Conservation (phyloP, 2,329 filamentous ascomycete species). For the Diplodia mutila region DNA sequence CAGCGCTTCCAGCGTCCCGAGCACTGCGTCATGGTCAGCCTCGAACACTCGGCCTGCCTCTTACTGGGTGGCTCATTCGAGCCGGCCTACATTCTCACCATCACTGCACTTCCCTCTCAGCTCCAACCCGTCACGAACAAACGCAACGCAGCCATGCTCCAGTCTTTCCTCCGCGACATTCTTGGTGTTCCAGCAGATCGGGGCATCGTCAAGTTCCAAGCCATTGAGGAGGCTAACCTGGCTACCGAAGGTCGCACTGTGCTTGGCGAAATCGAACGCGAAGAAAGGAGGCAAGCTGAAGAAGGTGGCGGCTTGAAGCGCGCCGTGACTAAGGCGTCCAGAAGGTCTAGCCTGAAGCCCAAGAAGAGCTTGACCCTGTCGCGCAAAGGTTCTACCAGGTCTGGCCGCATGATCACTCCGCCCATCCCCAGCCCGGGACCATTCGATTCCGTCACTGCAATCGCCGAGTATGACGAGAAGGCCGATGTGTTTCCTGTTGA, state of each 20-base stretch:
- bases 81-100: conserved; percentile 76
- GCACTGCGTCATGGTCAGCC: conserved; percentile 71
- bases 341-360: conserved; percentile 37
- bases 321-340: conserved; percentile 44
- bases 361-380: conserved; percentile 44
- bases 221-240: conserved; percentile 71
- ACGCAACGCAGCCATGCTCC: conserved; percentile 76
- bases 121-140: conserved; percentile 77
- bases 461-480: conserved; percentile 26
- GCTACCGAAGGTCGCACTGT: conserved; percentile 73
- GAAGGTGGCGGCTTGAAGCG: conserved; percentile 48
- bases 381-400: conserved; percentile 38
- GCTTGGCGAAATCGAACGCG: conserved; percentile 66
- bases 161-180: conserved; percentile 72
- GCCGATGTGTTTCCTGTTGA: conserved; percentile 30
- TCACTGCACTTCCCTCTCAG: conserved; percentile 70
- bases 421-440: conserved; percentile 40
- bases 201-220: conserved; percentile 73
- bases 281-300: conserved; percentile 52
- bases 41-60: conserved; percentile 77
- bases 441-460: conserved; percentile 41
- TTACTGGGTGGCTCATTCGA: conserved; percentile 75
- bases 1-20: conserved; percentile 75
- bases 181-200: conserved; percentile 68
- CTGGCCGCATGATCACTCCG: conserved; percentile 36